These are phyloP conservation scores for Colletotrichum sp. DNA, from an alignment of 2,329 filamentous ascomycete genomes.

Conservation along the genomic window DNA sequence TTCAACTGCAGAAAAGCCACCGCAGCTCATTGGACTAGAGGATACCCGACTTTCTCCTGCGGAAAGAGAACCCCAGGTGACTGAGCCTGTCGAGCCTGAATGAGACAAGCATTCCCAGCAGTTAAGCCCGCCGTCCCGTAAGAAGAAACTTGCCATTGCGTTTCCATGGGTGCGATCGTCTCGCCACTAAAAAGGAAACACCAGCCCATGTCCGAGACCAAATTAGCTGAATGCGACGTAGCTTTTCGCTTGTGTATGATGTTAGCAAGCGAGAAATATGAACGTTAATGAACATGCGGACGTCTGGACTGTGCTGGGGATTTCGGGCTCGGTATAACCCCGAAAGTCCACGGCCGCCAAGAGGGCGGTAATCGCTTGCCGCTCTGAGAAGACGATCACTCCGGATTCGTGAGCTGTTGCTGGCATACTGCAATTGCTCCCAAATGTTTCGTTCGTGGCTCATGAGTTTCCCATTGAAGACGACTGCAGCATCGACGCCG, in stretches of 20 bases:
- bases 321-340: not conserved
- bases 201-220: not conserved
- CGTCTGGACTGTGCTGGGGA: not conserved
- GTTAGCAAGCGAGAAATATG: not conserved
- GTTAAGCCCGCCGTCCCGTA: not conserved
- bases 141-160: not conserved
- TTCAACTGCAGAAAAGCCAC: not conserved
- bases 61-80: rapidly evolving
- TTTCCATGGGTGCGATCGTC: not conserved
- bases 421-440: no score
- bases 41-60: not conserved
- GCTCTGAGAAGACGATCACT: not conserved
- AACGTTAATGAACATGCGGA: not conserved
- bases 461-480: not conserved
- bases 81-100: not conserved
- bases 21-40: not conserved
- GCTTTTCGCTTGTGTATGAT: not conserved
- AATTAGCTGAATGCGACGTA: not conserved
- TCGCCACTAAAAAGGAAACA: not conserved
- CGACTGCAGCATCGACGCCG: not conserved
- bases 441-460: not conserved
- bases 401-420: no score
- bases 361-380: not conserved
- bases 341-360: not conserved
- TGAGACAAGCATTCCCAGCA: not conserved